Evolutionary conservation across 345 rosid genomes (phyloP), one percentile per base, ranked within the genome.

Genomic region (Combretum micranthum): DNA sequence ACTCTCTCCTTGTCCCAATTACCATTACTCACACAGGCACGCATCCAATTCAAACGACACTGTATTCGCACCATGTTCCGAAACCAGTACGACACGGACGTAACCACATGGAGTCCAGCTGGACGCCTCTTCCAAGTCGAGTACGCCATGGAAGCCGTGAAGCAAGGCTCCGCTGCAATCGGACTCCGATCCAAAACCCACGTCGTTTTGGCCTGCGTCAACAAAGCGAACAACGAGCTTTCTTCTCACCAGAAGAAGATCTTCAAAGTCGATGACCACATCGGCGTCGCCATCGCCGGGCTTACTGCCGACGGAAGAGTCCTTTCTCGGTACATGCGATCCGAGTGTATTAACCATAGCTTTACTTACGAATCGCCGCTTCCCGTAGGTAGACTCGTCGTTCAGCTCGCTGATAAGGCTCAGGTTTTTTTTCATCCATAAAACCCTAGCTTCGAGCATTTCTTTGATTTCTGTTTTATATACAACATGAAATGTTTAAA

Each of bases 131-230:
- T 85, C 71, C 99, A 94, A 81, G 97, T 94, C 60, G 97, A 94
- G 69, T 90, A 94, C 79, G 95, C 99, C 50, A 94, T 94, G 97
- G 99, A 94, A 79, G 97, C 99, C 14, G 96, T 94, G 66, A 94
- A 94, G 72, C 99, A 94, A 70, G 99, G 99, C 26, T 94, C 97
- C 15, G 99, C 97, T 8, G 99, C 99, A 42, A 94, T 94, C 44
- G 99, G 99, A 0, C 92, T 94, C 83, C 90, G 99, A 90, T 94
- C 99, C 65, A 89, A 80, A 74, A 71, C 90, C 47, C 99, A 94
- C 72, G 95, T 84, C 23, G 96, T 93, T 13, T 76, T 90, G 52
- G 97, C 81, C 20, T 94, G 92, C 63, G 93, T 94, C 43, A 94
- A 94, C 77, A 94, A 94, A 75, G 79, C 97, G 64, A 84, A 87